Evolutionary conservation across 2,329 filamentous ascomycete species (phyloP).

Genomic region (Phyllosticta paracitricarpa): DNA sequence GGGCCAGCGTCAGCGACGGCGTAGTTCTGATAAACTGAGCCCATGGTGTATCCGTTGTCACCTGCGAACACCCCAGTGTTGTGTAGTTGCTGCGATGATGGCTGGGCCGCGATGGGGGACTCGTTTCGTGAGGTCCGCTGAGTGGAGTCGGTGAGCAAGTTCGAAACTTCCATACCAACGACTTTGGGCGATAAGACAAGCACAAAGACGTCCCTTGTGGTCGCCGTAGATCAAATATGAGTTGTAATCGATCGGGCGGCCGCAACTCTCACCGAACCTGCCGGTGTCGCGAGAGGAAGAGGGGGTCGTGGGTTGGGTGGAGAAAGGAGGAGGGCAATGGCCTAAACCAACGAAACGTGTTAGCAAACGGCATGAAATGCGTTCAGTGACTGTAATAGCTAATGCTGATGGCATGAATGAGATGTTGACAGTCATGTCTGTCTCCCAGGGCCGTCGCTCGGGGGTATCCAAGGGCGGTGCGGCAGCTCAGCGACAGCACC

Average conservation of each 20-base stretch:
- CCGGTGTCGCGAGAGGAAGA: conserved; percentile 28
- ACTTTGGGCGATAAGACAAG: neutral
- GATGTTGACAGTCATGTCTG: conserved; percentile 12
- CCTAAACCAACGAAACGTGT: conserved; percentile 5
- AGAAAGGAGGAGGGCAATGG: conserved; percentile 21
- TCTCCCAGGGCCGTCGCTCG: conserved; percentile 20
- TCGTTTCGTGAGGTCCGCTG: conserved; percentile 1
- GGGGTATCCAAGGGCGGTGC: conserved; percentile 22
- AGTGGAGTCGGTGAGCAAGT: conserved; percentile 18
- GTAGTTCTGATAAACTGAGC: conserved; percentile 3
- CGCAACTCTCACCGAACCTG: conserved; percentile 21
- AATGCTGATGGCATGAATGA: conserved; percentile 5
- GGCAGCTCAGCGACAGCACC: conserved; percentile 14
- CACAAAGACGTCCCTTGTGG: conserved; percentile 2
- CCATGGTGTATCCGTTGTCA: conserved; percentile 3
- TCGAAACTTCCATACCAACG: conserved; percentile 23
- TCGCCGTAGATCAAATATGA: neutral
- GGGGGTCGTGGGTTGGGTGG: conserved; percentile 19
- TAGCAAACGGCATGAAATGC: conserved; percentile 1
- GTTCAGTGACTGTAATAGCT: neutral
- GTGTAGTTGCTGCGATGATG: neutral
- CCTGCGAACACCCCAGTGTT: neutral
- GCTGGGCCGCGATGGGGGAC: conserved; percentile 3
- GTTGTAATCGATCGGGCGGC: conserved; percentile 1
- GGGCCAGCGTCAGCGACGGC: neutral